These are phyloP conservation scores for Dryas octopetala DNA, from an alignment of 306 rosid species.

Conservation along the genomic window DNA sequence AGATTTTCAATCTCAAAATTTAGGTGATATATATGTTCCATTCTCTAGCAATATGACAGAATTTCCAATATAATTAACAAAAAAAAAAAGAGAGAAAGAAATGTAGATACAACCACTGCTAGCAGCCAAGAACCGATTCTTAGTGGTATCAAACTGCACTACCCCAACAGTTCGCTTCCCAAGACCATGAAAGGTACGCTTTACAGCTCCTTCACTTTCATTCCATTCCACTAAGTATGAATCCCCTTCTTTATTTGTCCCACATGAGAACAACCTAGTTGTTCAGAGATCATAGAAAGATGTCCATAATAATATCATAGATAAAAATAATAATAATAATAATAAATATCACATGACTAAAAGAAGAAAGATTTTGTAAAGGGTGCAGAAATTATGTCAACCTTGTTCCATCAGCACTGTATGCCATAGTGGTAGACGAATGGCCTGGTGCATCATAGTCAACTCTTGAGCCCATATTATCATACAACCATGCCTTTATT, in stretches of 20 bases:
- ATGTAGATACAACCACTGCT: no score
- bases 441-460: constrained; percentile 98
- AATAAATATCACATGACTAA: not conserved
- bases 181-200: constrained; percentile 83
- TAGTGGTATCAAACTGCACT: constrained; percentile 98
- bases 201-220: constrained; percentile 99
- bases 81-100: no score
- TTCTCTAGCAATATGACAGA: no score
- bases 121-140: constrained; percentile 89
- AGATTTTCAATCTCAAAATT: no score
- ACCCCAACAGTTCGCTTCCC: constrained; percentile 84
- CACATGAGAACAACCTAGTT: constrained; percentile 89
- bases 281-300: constrained; percentile 25
- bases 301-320: constrained; percentile 15
- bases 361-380: constrained; percentile 3
- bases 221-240: constrained; percentile 96
- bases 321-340: no score
- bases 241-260: constrained; percentile 97
- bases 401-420: constrained; percentile 98
- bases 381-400: constrained; percentile 28
- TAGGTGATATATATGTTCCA: no score
- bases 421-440: constrained; percentile 90
- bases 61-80: no score
- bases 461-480: constrained; percentile 94
- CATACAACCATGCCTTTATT: constrained; percentile 99